Percentiles rank a stretch among this genome's conserved stretches.
Conservation (phyloP, 2,329 filamentous ascomycete genomes). For the Colletotrichum sp. region DNA sequence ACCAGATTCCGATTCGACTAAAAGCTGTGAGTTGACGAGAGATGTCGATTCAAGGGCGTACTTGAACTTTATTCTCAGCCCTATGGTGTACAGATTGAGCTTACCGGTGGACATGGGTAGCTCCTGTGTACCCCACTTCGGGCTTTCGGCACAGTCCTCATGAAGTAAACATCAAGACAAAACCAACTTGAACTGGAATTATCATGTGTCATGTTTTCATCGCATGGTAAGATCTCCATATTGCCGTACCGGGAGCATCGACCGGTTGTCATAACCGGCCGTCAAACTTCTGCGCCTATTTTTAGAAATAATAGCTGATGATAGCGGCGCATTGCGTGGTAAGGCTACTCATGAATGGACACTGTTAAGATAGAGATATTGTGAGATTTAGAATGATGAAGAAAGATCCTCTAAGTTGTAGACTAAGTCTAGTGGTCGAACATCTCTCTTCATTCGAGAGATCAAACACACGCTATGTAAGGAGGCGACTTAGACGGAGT, state of each 20-base stretch:
- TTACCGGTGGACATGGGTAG: not conserved
- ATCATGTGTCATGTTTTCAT: not conserved
- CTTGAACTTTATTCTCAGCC: not conserved
- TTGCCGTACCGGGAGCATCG: not conserved
- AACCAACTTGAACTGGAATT: not conserved
- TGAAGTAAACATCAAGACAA: not conserved
- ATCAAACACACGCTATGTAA: not conserved
- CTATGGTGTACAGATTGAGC: not conserved
- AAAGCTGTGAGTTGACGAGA: not conserved
- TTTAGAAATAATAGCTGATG: not conserved
- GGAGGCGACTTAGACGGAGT: not conserved
- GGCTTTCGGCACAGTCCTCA: not conserved
- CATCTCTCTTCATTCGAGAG: not conserved
- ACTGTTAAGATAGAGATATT: not conserved
- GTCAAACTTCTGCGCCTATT: not conserved
- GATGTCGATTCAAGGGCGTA: not conserved
- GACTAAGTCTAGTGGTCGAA: not conserved
- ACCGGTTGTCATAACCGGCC: not conserved
- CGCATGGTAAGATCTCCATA: not conserved
- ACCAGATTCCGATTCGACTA: not conserved
- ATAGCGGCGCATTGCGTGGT: not conserved
- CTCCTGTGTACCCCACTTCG: not conserved
- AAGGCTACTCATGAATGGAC: not conserved
- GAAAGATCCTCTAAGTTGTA: no score
- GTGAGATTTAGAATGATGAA: not conserved